phyloP scores from a whole-genome alignment of 495 filamentous ascomycete genomes.

The Paragyromitra xinjiangensis region DNA sequence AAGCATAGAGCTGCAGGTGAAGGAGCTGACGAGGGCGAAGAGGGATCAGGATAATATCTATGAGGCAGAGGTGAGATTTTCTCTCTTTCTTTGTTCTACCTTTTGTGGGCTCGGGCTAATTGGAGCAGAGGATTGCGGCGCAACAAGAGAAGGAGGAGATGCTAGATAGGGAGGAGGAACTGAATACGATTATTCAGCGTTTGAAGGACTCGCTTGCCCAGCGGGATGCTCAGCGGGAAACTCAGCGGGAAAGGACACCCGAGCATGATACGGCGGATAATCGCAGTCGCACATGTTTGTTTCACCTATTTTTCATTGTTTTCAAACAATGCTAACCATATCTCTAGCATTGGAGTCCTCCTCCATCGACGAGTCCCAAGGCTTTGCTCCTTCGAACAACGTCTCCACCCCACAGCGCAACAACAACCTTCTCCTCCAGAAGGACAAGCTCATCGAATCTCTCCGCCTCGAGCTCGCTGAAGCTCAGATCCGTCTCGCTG shows the following conservation, averaged over 20 bases:
- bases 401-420: slow-evolving; percentile 77
- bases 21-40: slow-evolving; percentile 78
- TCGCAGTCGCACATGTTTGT: slow-evolving; percentile 52
- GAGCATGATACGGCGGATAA: slow-evolving; percentile 50
- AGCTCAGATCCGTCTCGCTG: slow-evolving; percentile 92
- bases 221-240: slow-evolving; percentile 34
- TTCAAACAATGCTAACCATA: slow-evolving; percentile 62
- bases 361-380: slow-evolving; percentile 67
- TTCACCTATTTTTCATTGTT: slow-evolving; percentile 36
- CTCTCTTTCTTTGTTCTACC: background rate
- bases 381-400: slow-evolving; percentile 90
- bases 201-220: slow-evolving; percentile 86
- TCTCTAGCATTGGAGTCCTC: slow-evolving; percentile 58
- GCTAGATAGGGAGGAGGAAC: slow-evolving; percentile 80
- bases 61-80: slow-evolving; percentile 70
- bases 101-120: slow-evolving; percentile 16
- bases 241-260: slow-evolving; percentile 61
- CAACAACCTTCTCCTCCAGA: slow-evolving; percentile 87
- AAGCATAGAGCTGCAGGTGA: slow-evolving; percentile 77
- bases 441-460: slow-evolving; percentile 94
- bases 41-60: slow-evolving; percentile 89
- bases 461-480: slow-evolving; percentile 91
- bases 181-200: slow-evolving; percentile 85
- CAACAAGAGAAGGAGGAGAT: slow-evolving; percentile 91
- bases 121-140: slow-evolving; percentile 72